phyloP scores from a whole-genome alignment of 2,329 filamentous ascomycete species.

The Zymoseptoria pseudotritici region DNA sequence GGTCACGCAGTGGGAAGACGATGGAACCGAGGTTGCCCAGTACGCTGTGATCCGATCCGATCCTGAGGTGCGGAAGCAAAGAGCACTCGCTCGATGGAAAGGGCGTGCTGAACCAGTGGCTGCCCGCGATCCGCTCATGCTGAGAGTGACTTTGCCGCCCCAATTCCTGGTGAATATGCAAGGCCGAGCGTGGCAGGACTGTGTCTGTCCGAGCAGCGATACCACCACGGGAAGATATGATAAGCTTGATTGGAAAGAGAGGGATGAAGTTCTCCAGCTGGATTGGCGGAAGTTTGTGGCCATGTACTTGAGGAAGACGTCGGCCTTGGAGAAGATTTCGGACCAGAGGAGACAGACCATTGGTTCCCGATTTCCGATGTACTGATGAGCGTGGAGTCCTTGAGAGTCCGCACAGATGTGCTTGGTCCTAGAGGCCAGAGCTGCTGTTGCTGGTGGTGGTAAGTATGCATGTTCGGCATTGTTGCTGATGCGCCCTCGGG shows the following conservation, averaged over 20 bases:
- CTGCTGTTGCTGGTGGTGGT: not conserved
- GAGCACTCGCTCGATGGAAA: not conserved
- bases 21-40: not conserved
- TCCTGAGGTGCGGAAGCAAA: not conserved
- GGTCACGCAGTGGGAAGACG: not conserved
- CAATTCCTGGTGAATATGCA: not conserved
- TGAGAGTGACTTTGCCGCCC: not conserved
- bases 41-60: not conserved
- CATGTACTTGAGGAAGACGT: conserved; percentile 1
- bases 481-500: not conserved
- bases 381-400: not conserved
- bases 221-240: not conserved
- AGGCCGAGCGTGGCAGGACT: not conserved
- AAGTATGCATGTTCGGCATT: not conserved
- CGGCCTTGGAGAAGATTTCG: not conserved
- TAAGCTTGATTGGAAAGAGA: not conserved
- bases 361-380: not conserved
- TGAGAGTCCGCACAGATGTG: not conserved
- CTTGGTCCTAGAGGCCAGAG: not conserved
- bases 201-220: not conserved
- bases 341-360: not conserved
- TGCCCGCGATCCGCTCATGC: not conserved
- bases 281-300: conserved; percentile 2
- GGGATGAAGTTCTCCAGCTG: not conserved
- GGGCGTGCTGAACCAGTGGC: not conserved